phyloP scores from a whole-genome alignment of 805 yeast genomes.

The Cyberlindnera lachancei region DNA sequence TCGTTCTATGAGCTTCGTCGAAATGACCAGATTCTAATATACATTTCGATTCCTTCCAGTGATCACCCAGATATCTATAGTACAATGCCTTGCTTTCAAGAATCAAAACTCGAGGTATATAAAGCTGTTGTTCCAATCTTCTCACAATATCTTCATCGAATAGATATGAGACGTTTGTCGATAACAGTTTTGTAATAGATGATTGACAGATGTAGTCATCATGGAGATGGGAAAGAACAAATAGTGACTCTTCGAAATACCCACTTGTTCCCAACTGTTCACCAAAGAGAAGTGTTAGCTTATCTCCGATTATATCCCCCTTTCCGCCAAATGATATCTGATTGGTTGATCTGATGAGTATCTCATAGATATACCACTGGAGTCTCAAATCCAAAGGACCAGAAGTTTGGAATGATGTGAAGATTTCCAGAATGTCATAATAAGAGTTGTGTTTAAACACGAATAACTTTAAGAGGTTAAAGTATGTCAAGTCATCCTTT shows the following conservation, averaged over 20 bases:
- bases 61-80: conserved; percentile 42
- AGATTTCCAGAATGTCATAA: conserved; percentile 11
- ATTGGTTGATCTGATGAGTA: conserved; percentile 31
- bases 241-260: conserved; percentile 52
- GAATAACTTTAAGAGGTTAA: conserved; percentile 24
- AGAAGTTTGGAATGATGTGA: conserved; percentile 11
- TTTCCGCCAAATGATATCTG: conserved; percentile 18
- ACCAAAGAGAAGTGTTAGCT: conserved; percentile 37
- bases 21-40: conserved; percentile 53
- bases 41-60: conserved; percentile 52
- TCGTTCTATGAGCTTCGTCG: conserved; percentile 55
- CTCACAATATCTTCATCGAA: conserved; percentile 20
- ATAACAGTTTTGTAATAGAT: conserved; percentile 28
- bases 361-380: conserved; percentile 46
- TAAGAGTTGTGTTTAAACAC: conserved; percentile 16
- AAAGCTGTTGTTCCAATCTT: conserved; percentile 31
- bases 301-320: conserved; percentile 26
- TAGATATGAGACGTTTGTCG: conserved; percentile 20
- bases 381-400: conserved; percentile 28
- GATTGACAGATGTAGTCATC: conserved; percentile 38
- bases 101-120: conserved; percentile 41
- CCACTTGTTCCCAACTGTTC: conserved; percentile 41
- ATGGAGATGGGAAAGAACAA: conserved; percentile 49
- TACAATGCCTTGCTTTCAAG: conserved; percentile 55
- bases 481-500: conserved; percentile 15